Evolutionary conservation across 2,329 filamentous ascomycete species (phyloP).

Genomic region (Metarhizium sp.): DNA sequence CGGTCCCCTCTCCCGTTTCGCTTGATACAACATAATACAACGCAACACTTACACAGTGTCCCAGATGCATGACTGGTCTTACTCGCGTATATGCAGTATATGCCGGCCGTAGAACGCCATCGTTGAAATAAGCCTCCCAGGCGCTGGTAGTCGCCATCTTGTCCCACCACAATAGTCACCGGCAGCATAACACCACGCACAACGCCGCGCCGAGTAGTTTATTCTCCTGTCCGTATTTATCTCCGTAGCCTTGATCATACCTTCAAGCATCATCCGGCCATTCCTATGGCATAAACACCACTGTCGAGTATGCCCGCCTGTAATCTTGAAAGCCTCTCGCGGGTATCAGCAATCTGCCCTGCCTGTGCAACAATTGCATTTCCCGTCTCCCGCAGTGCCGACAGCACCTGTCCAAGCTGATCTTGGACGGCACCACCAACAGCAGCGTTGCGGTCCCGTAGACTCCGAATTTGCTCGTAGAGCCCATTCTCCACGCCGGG

Average conservation of each 20-base stretch:
- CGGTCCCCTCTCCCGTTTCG: background rate
- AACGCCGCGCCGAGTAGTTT: background rate
- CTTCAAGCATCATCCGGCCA: constrained; percentile 15
- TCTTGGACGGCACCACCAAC: constrained; percentile 22
- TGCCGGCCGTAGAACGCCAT: background rate
- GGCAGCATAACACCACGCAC: background rate
- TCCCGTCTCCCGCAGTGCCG: constrained; percentile 29
- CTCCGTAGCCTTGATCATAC: background rate
- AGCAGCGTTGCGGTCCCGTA: constrained; percentile 23
- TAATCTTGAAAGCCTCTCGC: constrained; percentile 30
- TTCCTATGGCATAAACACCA: constrained; percentile 24
- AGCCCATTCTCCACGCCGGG: constrained; percentile 36
- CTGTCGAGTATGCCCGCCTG: constrained; percentile 31
- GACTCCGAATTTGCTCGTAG: constrained; percentile 31
- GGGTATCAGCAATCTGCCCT: constrained; percentile 32
- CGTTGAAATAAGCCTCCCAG: background rate
- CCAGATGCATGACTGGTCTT: background rate
- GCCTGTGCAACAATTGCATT: constrained; percentile 31
- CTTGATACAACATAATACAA: background rate
- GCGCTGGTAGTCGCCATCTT: background rate
- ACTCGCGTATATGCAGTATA: background rate
- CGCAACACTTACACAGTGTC: background rate
- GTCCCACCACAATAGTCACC: background rate
- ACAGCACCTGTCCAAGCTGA: constrained; percentile 28
- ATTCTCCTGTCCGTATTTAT: background rate